Conservation (phyloP, 2,329 filamentous ascomycete genomes). For the Exophiala sp. region DNA sequence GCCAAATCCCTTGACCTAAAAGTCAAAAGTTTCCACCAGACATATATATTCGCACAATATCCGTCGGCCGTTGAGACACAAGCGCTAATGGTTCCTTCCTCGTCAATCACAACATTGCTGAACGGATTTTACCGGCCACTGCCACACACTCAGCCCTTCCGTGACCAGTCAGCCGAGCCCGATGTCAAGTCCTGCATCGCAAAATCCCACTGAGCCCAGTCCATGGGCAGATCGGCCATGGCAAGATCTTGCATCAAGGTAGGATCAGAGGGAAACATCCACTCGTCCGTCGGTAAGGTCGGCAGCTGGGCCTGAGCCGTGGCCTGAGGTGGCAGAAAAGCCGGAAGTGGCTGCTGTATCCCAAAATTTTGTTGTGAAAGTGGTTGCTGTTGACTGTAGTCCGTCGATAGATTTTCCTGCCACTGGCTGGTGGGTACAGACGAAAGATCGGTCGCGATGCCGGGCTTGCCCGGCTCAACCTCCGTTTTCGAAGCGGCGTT, state of each 20-base stretch:
- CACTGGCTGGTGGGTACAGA: not conserved
- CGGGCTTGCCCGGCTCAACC: not conserved
- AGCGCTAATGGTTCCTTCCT: too few relatives aligned
- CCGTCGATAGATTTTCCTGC: not conserved
- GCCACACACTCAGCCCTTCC: too few relatives aligned
- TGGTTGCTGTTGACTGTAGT: not conserved
- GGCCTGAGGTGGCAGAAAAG: slow-evolving; percentile 2
- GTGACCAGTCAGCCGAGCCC: not conserved
- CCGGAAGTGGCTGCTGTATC: slow-evolving; percentile 12
- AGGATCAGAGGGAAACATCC: slow-evolving; percentile 18
- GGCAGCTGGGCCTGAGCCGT: not conserved
- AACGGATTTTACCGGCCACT: too few relatives aligned
- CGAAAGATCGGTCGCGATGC: not conserved
- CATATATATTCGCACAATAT: too few relatives aligned
- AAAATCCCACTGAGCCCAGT: slow-evolving; percentile 29
- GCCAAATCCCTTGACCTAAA: too few relatives aligned
- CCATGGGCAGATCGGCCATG: slow-evolving; percentile 21
- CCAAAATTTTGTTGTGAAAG: not conserved
- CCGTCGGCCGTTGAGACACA: too few relatives aligned
- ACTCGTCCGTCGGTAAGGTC: not conserved
- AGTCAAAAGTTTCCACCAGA: too few relatives aligned
- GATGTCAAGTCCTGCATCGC: slow-evolving; percentile 21
- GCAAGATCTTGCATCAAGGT: slow-evolving; percentile 19
- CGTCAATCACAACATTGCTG: too few relatives aligned
- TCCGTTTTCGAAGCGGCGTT: not conserved